Conservation (phyloP, 768 basidiomycete species). For the Galerina marginata region DNA sequence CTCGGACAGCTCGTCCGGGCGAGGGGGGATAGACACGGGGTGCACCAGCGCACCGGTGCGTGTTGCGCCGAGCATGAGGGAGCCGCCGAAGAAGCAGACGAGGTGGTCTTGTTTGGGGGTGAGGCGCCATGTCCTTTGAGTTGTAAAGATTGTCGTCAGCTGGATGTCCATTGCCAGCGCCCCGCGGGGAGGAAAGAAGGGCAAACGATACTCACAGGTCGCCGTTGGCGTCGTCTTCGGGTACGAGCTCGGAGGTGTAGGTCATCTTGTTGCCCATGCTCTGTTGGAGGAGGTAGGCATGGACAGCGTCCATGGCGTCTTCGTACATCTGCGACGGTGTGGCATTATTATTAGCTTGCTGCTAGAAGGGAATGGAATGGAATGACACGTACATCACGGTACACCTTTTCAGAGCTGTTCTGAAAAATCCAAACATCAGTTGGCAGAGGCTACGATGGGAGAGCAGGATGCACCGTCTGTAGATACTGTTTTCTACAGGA, state of each 20-base stretch:
- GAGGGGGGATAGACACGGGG: constrained; percentile 72
- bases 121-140: constrained; percentile 68
- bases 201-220: constrained; percentile 37
- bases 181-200: background rate
- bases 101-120: constrained; percentile 94
- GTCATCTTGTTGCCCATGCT: constrained; percentile 63
- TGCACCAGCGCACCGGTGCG: constrained; percentile 58
- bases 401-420: constrained; percentile 78
- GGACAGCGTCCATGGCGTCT: constrained; percentile 82
- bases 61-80: constrained; percentile 89
- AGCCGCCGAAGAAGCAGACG: constrained; percentile 93
- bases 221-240: constrained; percentile 48
- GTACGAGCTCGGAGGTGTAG: constrained; percentile 85
- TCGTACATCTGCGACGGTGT: constrained; percentile 78
- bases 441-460: background rate
- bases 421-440: constrained; percentile 24
- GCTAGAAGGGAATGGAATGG: background rate
- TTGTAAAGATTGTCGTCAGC: background rate
- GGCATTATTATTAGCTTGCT: background rate
- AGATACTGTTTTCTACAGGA: constrained; percentile 71
- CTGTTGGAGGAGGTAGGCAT: constrained; percentile 71
- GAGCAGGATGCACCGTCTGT: constrained; percentile 62
- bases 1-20: constrained; percentile 61
- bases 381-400: constrained; percentile 63
- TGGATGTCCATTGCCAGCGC: background rate